Evolutionary conservation across 2,329 filamentous ascomycete species (phyloP), one percentile per base, ranked within the genome.

Genomic region (Fusarium fracticaudum): DNA sequence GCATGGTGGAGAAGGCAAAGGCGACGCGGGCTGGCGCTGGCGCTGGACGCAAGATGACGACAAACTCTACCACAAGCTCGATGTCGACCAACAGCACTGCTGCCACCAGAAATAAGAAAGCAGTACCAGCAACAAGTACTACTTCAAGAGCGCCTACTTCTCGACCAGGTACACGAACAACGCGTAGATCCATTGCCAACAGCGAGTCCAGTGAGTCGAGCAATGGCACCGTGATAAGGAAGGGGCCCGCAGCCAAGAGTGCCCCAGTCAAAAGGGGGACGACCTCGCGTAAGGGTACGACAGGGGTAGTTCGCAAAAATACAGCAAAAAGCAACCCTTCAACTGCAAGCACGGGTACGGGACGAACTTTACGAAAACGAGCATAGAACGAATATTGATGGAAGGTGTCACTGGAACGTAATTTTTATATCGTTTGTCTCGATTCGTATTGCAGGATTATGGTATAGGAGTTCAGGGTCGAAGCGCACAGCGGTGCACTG

Each of bases 171-270:
- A 88, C 87, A 40, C 86, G 87, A 67, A 86, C 84, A 41, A 84
- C 83, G 63, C 85, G 87, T 69, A 86, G 89, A 79, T 82, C 84
- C 78, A 93, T 91, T 76, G 87, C 84, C 74, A 86, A 85, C 64
- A 93, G 91, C 79, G 91, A 91, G 78, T 86, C 88, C 22, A 93
- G 91, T 75, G 89, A 92, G 63, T 86, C 84, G 10, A 93, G 91
- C 80, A 88, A 88, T 20, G 88, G 89, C 13, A 93, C 92, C 0
- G 90, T 93, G 29, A 86, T 92, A 48, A 88, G 88, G 80, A 92
- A 89, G 80, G 82, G 83, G 7, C 81, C 80, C 18, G 78, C 83
- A 35, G 77, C 82, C 11, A 84, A 81, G 66, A 73, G 81, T 26
- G 81, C 85, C 4, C 70, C 83, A 6, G 66, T 80, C 4, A 91